A percentile compares a stretch with the other conserved stretches of the same genome.
These are phyloP conservation scores for Coniella vitis DNA, from an alignment of 2,329 filamentous ascomycete species.

Conservation along the genomic window DNA sequence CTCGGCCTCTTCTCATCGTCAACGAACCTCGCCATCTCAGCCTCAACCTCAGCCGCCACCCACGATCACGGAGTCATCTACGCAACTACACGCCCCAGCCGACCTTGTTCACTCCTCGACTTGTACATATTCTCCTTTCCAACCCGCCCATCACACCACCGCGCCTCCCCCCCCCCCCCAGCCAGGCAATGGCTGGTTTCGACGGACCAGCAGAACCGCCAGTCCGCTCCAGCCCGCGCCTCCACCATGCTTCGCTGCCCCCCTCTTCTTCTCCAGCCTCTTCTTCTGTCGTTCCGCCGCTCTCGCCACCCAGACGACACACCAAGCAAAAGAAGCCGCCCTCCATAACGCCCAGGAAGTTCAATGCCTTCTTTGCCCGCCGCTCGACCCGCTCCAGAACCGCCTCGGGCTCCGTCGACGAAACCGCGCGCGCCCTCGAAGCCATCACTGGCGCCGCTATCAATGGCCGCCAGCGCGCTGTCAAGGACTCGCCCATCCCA, in stretches of 20 bases:
- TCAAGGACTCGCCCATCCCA: conserved; percentile 29
- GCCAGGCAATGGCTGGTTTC: conserved; percentile 21
- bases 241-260: conserved; percentile 15
- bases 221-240: conserved; percentile 8
- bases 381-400: conserved; percentile 25
- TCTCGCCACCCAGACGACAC: conserved; percentile 22
- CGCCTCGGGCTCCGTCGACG: conserved; percentile 7
- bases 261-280: no score
- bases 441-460: conserved; percentile 30
- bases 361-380: conserved; percentile 47
- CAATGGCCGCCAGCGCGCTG: conserved; percentile 32
- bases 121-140: no score
- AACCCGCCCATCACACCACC: no score
- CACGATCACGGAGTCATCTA: no score
- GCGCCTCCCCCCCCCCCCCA: no score
- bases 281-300: conserved; percentile 18
- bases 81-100: no score
- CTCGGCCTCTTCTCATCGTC: no score
- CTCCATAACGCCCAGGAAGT: conserved; percentile 49
- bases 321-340: conserved; percentile 41
- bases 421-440: conserved; percentile 14
- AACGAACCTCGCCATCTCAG: no score
- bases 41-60: no score
- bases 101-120: no score
- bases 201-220: conserved; percentile 6